phyloP scores from a whole-genome alignment of 1,284 basidiomycete genomes.

The Xerocomus nothofagi region DNA sequence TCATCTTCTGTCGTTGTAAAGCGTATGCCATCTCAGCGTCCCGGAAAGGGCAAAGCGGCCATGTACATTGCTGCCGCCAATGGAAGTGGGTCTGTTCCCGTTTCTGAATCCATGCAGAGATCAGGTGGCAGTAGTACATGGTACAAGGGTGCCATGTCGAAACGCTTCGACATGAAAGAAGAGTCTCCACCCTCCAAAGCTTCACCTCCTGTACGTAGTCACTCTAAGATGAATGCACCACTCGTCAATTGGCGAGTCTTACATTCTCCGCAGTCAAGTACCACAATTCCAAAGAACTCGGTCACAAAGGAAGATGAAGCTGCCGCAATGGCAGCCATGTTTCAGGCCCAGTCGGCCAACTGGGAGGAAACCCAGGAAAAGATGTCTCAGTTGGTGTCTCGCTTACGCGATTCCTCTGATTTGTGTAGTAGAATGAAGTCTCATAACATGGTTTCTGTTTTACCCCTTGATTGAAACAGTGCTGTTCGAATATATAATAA shows the following conservation, averaged over 20 bases:
- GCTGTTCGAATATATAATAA: conserved; percentile 71
- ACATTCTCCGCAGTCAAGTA: conserved; percentile 30
- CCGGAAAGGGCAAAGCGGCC: conserved; percentile 91
- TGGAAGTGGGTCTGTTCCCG: conserved; percentile 41
- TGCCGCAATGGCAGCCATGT: conserved; percentile 94
- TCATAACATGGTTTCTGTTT: conserved; percentile 58
- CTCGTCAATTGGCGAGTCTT: conserved; percentile 24
- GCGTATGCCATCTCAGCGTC: conserved; percentile 80
- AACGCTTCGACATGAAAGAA: conserved; percentile 87
- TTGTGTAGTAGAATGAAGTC: conserved; percentile 61
- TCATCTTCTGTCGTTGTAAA: conserved; percentile 94
- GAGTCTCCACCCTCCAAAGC: conserved; percentile 41
- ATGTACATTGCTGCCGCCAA: conserved; percentile 75
- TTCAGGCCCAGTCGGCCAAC: conserved; percentile 85
- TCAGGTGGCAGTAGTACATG: conserved; percentile 42
- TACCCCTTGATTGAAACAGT: conserved; percentile 47
- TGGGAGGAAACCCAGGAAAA: conserved; percentile 97
- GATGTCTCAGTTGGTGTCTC: conserved; percentile 91
- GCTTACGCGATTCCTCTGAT: conserved; percentile 50
- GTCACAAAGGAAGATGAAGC: conserved; percentile 73
- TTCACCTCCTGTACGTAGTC: conserved; percentile 35
- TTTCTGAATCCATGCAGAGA: conserved; percentile 47
- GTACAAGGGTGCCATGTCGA: conserved; percentile 79
- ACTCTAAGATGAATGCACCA: conserved; percentile 5
- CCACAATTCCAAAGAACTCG: conserved; percentile 38